A percentile compares a stretch with the other conserved stretches of the same genome.
phyloP scores from a whole-genome alignment of 73 alveolate genomes.

The Stentor coeruleus region DNA sequence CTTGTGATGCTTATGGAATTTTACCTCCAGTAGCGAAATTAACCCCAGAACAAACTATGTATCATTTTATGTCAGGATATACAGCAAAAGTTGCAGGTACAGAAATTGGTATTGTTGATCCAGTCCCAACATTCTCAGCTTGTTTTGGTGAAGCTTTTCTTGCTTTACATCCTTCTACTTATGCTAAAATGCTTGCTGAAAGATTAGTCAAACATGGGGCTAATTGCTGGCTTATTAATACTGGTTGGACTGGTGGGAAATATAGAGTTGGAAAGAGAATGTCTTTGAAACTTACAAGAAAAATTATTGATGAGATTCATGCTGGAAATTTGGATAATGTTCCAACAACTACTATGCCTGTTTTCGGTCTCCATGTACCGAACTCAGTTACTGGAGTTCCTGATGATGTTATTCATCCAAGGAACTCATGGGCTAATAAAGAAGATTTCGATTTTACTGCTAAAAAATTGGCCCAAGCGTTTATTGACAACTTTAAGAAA shows the following conservation, averaged over 20 bases:
- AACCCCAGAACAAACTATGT: conserved; percentile 82
- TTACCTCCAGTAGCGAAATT: conserved; percentile 95
- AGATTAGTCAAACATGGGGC: conserved; percentile 77
- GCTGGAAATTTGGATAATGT: conserved; percentile 73
- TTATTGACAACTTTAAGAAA: conserved; percentile 48
- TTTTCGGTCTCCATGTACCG: conserved; percentile 76
- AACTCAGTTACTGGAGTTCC: conserved; percentile 74
- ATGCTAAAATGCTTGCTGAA: conserved; percentile 92
- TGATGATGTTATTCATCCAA: conserved; percentile 57
- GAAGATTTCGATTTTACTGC: conserved; percentile 17
- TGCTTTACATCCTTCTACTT: conserved; percentile 87
- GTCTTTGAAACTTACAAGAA: conserved; percentile 79
- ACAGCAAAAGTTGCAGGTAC: conserved; percentile 97
- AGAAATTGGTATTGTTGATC: conserved; percentile 89
- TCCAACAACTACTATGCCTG: conserved; percentile 42
- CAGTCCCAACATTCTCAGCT: conserved; percentile 94
- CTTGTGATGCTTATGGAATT: conserved; percentile 96
- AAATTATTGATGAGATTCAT: conserved; percentile 91
- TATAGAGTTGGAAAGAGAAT: conserved; percentile 91
- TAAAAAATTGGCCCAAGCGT: not conserved
- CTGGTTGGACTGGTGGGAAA: conserved; percentile 98
- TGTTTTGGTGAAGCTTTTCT: conserved; percentile 96
- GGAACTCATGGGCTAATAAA: conserved; percentile 18
- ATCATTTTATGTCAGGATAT: conserved; percentile 96
- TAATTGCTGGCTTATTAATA: conserved; percentile 89